These are phyloP conservation scores for Trichoderma atroviride DNA, from an alignment of 2,329 filamentous ascomycete genomes.

Conservation along the genomic window DNA sequence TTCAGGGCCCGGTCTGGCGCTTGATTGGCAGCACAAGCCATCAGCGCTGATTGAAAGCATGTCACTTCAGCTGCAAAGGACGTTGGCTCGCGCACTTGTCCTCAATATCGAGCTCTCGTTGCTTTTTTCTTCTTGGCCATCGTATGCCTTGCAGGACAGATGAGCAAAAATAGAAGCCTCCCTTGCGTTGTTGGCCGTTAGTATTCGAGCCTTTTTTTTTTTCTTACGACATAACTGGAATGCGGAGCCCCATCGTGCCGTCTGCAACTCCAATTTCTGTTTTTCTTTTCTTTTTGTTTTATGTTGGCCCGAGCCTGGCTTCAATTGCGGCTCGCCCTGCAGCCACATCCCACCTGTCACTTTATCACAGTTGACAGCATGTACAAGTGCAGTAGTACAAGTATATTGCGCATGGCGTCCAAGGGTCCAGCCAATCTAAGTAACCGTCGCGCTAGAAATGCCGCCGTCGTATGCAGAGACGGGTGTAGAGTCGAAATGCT, in stretches of 20 bases:
- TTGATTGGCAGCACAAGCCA: slow-evolving; percentile 15
- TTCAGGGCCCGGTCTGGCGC: slow-evolving; percentile 8
- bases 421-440: background rate
- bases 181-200: slow-evolving; percentile 3
- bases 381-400: background rate
- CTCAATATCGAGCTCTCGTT: background rate
- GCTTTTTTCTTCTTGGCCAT: background rate
- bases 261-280: background rate
- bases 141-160: background rate
- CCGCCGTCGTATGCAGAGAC: slow-evolving; percentile 11
- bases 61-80: background rate
- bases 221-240: background rate
- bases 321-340: slow-evolving; percentile 4
- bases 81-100: background rate
- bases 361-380: slow-evolving; percentile 3
- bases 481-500: background rate
- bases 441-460: background rate
- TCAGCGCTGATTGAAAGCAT: background rate
- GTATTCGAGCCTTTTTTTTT: background rate
- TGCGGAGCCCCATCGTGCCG: background rate
- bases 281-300: background rate
- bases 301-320: background rate
- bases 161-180: background rate
- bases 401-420: background rate
- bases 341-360: slow-evolving; percentile 9